Evolutionary conservation across 2,329 filamentous ascomycete species (phyloP).

Genomic region (Coniochaeta sp.): DNA sequence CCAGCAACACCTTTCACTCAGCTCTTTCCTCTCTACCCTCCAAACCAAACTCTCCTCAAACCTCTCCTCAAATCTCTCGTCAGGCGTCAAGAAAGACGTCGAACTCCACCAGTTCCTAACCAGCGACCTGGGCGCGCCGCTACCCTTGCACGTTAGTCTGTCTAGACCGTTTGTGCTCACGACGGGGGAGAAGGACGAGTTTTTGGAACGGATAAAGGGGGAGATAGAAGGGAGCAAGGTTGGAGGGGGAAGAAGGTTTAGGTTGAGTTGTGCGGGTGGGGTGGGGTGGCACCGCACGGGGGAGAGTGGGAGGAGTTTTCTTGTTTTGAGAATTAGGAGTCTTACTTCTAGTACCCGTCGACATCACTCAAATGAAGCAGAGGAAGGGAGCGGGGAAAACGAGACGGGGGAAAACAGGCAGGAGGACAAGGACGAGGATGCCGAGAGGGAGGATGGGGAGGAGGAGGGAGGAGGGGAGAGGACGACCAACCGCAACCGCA

Average conservation of each 20-base stretch:
- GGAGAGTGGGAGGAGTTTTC: conserved; percentile 69
- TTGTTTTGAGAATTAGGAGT: conserved; percentile 61
- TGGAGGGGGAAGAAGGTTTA: conserved; percentile 16
- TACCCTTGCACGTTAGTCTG: conserved; percentile 85
- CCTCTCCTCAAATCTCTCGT: too few relatives aligned
- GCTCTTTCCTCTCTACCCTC: conserved; percentile 31
- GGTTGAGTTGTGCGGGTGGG: conserved; percentile 13
- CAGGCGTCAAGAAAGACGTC: conserved; percentile 7
- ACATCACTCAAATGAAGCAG: too few relatives aligned
- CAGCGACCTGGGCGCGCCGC: conserved; percentile 68
- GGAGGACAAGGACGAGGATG: background rate
- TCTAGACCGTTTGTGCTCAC: conserved; percentile 72
- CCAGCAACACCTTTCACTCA: conserved; percentile 40
- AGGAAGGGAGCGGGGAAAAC: background rate
- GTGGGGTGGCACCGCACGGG: conserved; percentile 45
- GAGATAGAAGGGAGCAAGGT: background rate
- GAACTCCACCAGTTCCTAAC: conserved; percentile 61
- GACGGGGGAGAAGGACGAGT: conserved; percentile 64
- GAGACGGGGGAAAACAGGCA: conserved; percentile 10
- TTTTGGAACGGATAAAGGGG: conserved; percentile 34
- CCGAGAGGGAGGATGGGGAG: too few relatives aligned
- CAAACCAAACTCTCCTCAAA: conserved; percentile 19
- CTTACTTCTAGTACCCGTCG: too few relatives aligned
- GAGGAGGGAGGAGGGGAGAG: too few relatives aligned
- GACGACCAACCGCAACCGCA: too few relatives aligned